A percentile compares a stretch with the other conserved stretches of the same genome.
phyloP scores from a whole-genome alignment of 108 stramenopile genomes.

The Skeletonema tropicum region DNA sequence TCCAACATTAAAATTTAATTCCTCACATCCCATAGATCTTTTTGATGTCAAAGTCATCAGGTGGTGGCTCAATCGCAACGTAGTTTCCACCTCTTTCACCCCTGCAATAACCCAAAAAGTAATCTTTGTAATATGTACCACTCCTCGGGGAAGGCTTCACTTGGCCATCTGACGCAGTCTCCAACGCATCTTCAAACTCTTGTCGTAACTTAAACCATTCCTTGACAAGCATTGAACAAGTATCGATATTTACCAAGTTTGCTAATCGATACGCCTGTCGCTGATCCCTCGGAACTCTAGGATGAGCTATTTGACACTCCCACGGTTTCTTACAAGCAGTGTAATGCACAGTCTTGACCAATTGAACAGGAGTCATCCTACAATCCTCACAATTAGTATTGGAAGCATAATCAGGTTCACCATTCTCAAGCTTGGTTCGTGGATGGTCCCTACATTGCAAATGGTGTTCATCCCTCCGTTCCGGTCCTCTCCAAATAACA shows the following conservation, averaged over 20 bases:
- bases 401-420: conserved; percentile 52
- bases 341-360: conserved; percentile 72
- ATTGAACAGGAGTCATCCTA: conserved; percentile 41
- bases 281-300: conserved; percentile 59
- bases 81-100: conserved; percentile 31
- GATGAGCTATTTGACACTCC: conserved; percentile 61
- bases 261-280: conserved; percentile 56
- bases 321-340: conserved; percentile 89
- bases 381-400: conserved; percentile 74
- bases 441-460: conserved; percentile 65
- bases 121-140: conserved; percentile 55
- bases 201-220: conserved; percentile 85
- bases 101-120: conserved; percentile 69
- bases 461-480: conserved; percentile 40
- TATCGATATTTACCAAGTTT: conserved; percentile 51
- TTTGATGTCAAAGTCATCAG: conserved; percentile 61
- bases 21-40: conserved; percentile 52
- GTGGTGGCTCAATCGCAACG: conserved; percentile 56
- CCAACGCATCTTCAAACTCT: conserved; percentile 65
- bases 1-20: neutral
- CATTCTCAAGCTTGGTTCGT: conserved; percentile 32
- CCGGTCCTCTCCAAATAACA: conserved; percentile 37
- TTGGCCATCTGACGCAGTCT: conserved; percentile 30
- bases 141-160: conserved; percentile 30
- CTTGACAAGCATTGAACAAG: conserved; percentile 68